Conservation (phyloP, 495 filamentous ascomycete species). For the Lophium mytilinum region DNA sequence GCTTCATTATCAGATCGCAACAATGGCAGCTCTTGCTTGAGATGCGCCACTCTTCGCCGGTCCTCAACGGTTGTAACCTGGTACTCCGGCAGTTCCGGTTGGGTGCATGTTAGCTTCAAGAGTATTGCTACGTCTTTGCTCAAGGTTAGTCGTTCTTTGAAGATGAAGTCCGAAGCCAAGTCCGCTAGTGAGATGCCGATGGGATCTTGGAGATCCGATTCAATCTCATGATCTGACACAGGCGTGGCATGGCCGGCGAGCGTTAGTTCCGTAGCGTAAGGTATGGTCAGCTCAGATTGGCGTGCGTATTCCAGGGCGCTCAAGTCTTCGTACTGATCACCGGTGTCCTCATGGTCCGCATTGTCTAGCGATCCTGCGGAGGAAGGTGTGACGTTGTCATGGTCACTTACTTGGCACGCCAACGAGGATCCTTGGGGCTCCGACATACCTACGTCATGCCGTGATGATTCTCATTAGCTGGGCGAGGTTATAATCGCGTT, state of each 20-base stretch:
- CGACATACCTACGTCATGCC: too few relatives aligned
- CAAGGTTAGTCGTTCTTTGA: conserved; percentile 19
- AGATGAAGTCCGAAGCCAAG: background rate
- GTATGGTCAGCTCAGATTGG: conserved; percentile 24
- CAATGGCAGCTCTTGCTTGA: conserved; percentile 27
- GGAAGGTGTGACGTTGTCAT: too few relatives aligned
- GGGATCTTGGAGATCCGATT: conserved; percentile 14
- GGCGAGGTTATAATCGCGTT: too few relatives aligned
- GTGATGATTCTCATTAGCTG: too few relatives aligned
- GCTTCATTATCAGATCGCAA: conserved; percentile 25
- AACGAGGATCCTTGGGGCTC: too few relatives aligned
- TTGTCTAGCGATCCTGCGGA: background rate
- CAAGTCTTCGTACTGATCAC: conserved; percentile 25
- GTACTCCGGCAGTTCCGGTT: background rate
- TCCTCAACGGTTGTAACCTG: background rate
- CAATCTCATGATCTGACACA: conserved; percentile 6
- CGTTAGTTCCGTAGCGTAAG: conserved; percentile 4
- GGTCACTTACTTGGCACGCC: too few relatives aligned
- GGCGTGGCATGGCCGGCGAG: background rate
- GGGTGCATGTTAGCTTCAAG: conserved; percentile 3
- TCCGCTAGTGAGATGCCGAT: conserved; percentile 1
- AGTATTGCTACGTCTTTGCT: conserved; percentile 13
- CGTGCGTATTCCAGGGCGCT: conserved; percentile 40
- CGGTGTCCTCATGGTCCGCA: background rate
- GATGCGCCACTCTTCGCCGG: background rate